These are phyloP conservation scores for Epichloe coenophiala DNA, from an alignment of 2,329 filamentous ascomycete genomes.

Conservation along the genomic window DNA sequence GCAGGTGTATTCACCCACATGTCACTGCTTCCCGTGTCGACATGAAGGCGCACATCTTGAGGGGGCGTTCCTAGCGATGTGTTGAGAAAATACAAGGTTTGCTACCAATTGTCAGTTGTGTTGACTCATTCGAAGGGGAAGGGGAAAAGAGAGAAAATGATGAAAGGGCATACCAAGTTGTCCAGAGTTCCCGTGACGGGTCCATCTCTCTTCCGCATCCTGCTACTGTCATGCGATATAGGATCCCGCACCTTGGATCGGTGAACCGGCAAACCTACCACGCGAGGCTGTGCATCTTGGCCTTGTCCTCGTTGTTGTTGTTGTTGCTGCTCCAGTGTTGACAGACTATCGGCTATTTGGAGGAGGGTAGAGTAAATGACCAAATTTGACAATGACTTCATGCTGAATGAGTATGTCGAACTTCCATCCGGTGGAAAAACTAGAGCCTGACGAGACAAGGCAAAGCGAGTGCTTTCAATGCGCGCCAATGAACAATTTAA, in stretches of 20 bases:
- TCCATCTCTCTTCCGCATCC: constrained; percentile 24
- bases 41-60: constrained; percentile 41
- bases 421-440: not conserved
- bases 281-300: constrained; percentile 23
- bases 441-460: not conserved
- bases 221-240: constrained; percentile 25
- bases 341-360: constrained; percentile 10
- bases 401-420: constrained; percentile 10
- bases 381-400: constrained; percentile 22
- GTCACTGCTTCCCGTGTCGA: constrained; percentile 59
- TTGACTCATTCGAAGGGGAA: not conserved
- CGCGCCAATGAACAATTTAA: not conserved
- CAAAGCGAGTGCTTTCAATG: not conserved
- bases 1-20: constrained; percentile 54
- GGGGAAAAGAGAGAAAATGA: not conserved
- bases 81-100: constrained; percentile 53
- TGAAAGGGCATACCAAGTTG: constrained; percentile 34
- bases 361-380: constrained; percentile 4
- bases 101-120: constrained; percentile 13
- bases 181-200: constrained; percentile 34
- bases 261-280: constrained; percentile 32
- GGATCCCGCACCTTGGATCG: constrained; percentile 25
- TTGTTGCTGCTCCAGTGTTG: constrained; percentile 9
- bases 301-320: constrained; percentile 9
- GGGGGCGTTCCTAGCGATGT: constrained; percentile 48